Percentiles rank a stretch among this genome's conserved stretches.
These are phyloP conservation scores for Agaricus bisporus DNA, from an alignment of 768 basidiomycete genomes.

Conservation along the genomic window DNA sequence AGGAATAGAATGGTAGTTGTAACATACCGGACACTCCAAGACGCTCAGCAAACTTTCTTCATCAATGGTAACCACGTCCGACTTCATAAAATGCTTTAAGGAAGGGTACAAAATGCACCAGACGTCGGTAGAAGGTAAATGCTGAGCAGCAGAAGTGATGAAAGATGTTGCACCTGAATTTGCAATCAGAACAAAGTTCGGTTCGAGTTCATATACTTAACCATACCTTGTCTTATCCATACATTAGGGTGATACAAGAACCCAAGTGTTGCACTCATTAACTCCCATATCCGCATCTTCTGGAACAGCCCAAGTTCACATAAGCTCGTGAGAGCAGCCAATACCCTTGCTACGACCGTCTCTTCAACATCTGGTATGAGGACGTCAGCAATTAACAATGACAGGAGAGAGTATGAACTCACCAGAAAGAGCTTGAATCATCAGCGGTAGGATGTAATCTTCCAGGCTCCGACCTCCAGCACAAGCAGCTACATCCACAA, in stretches of 20 bases:
- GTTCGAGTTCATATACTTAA: neutral
- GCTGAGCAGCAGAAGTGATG: constrained; percentile 78
- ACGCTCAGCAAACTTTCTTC: constrained; percentile 70
- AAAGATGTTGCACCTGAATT: constrained; percentile 75
- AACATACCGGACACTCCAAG: constrained; percentile 72
- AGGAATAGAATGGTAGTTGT: neutral
- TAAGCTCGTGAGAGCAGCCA: constrained; percentile 82
- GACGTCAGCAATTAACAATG: neutral
- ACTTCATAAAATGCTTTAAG: constrained; percentile 77
- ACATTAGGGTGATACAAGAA: constrained; percentile 94
- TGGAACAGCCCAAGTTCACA: constrained; percentile 88
- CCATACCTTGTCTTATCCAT: constrained; percentile 91
- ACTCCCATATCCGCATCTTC: constrained; percentile 96
- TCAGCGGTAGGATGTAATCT: constrained; percentile 94
- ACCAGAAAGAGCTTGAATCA: constrained; percentile 96
- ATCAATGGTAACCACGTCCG: constrained; percentile 71
- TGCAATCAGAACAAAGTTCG: constrained; percentile 1
- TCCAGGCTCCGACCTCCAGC: constrained; percentile 89
- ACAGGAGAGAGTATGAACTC: constrained; percentile 13
- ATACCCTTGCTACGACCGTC: constrained; percentile 84
- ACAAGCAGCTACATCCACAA: constrained; percentile 92
- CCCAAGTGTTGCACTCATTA: constrained; percentile 81
- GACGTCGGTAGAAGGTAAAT: constrained; percentile 80
- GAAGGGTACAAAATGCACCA: constrained; percentile 98
- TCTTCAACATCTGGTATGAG: constrained; percentile 79